Percentiles rank a stretch among this genome's conserved stretches.
Conservation (phyloP, 2,329 filamentous ascomycete species). For the Talaromyces sp. region DNA sequence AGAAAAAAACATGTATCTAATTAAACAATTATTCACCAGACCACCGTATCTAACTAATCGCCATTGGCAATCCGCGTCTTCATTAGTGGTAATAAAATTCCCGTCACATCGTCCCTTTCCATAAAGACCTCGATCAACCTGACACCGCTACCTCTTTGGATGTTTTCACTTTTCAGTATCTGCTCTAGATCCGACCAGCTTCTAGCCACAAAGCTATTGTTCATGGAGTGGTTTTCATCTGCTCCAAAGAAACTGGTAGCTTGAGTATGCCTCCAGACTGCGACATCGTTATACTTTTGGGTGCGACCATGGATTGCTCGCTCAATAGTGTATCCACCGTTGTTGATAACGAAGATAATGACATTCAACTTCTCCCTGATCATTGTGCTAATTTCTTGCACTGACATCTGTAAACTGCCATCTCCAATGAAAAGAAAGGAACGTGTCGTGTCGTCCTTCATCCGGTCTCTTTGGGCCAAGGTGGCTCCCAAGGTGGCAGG, state of each 20-base stretch:
- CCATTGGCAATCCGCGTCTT: not conserved
- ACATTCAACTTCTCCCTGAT: constrained; percentile 47
- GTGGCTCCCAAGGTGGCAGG: constrained; percentile 26
- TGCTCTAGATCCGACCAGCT: constrained; percentile 14
- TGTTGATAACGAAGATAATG: constrained; percentile 61
- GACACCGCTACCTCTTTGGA: not conserved
- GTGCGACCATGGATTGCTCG: constrained; percentile 47
- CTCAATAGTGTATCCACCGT: constrained; percentile 51
- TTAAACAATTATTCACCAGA: not conserved
- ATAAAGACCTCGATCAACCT: constrained; percentile 17
- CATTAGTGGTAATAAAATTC: not conserved
- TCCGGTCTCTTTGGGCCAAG: constrained; percentile 22
- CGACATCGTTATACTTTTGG: constrained; percentile 17
- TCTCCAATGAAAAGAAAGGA: constrained; percentile 18
- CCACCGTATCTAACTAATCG: not conserved
- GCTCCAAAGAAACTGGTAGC: constrained; percentile 36
- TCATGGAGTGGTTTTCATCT: not conserved
- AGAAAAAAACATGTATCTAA: not conserved
- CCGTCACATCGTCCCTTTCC: constrained; percentile 14
- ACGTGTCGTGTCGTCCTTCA: constrained; percentile 20
- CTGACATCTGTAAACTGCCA: constrained; percentile 19
- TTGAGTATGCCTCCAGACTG: constrained; percentile 69
- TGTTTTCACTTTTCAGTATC: constrained; percentile 1
- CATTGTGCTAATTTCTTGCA: constrained; percentile 55
- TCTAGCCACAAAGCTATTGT: constrained; percentile 4